Evolutionary conservation across 768 basidiomycete species (phyloP).

Genomic region (Panaeolus cyanescens): DNA sequence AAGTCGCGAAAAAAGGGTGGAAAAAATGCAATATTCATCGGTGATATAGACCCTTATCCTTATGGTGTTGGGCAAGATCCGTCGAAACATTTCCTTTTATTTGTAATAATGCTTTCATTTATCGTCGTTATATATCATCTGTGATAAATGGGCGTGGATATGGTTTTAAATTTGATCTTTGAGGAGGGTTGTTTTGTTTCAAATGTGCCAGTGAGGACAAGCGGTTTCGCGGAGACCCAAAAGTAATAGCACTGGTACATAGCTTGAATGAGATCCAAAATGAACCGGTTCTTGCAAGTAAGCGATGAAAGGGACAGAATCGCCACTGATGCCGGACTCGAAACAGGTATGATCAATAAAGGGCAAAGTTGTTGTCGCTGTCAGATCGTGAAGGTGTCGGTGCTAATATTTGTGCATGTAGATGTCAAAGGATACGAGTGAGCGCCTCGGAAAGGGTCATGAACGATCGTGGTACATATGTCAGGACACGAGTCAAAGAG

Average conservation of each 20-base stretch:
- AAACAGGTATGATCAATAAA: not conserved
- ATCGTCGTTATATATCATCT: no score
- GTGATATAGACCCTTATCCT: not conserved
- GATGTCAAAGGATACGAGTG: not conserved
- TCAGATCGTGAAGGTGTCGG: constrained; percentile 1
- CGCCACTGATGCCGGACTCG: not conserved
- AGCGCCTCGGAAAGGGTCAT: not conserved
- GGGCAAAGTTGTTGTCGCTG: not conserved
- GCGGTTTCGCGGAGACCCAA: no score
- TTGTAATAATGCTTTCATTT: no score
- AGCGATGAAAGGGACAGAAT: not conserved
- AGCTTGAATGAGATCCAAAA: not conserved
- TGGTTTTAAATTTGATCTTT: no score
- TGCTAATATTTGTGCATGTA: not conserved
- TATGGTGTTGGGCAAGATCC: not conserved
- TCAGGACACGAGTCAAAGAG: not conserved
- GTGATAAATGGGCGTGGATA: no score
- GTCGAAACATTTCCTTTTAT: no score
- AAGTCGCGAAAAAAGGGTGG: not conserved
- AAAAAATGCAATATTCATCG: not conserved
- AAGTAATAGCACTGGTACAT: no score
- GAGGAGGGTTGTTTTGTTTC: no score
- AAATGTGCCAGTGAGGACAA: not conserved
- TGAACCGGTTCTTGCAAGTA: not conserved
- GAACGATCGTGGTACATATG: not conserved